Base-by-base conservation (phyloP, 164 flowering plant species). In the Euptelea pleiosperma region DNA sequence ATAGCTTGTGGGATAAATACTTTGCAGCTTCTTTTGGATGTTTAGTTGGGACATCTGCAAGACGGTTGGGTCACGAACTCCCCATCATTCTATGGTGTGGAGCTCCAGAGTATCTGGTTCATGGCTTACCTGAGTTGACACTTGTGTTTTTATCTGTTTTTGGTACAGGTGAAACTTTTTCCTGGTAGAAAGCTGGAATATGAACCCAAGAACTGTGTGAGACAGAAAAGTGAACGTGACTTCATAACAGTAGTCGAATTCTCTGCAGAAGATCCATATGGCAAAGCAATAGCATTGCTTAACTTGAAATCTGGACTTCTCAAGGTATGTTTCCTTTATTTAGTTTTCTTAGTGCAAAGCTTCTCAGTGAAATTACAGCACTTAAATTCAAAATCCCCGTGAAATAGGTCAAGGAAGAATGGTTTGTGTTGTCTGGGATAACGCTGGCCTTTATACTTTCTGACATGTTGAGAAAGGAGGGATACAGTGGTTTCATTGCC, bases 161-260 rank as follows among this genome's bases (percentile, higher is more conserved):
- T 64, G 49, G 5, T 48, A 47, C 77, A 89, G 98, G 87, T 92
- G 37, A 82, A 75, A 63, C 57, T 87, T 45, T 85, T 63, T 65
- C 69, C 60, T 31, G 93, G 96, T 50, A 80, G 89, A 71, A 87
- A 74, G 75, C 75, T 89, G 69, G 96, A 87, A 8, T 92, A 72
- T 70, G 91, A 89, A 68, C 67, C 62, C 33, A 79, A 60, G 62
- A 70, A 63, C 41, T 77, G 73, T 55, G 71, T 53, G 66, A 77
- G 60, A 58, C 77, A 63, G 22, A 79, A 70, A 65, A 58, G 16
- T 41, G 93, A 83, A 41, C 53, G 49, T 2, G 79, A 86, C 65
- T 86, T 85, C 63, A 58, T 87, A 49, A 87, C 98, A 43, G 83
- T 77, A 2, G 85, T 84, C 31, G 87, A 78, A 64, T 86, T 87